These are phyloP conservation scores for Tolypocladium guangdongense DNA, from an alignment of 2,329 filamentous ascomycete genomes.

Conservation along the genomic window DNA sequence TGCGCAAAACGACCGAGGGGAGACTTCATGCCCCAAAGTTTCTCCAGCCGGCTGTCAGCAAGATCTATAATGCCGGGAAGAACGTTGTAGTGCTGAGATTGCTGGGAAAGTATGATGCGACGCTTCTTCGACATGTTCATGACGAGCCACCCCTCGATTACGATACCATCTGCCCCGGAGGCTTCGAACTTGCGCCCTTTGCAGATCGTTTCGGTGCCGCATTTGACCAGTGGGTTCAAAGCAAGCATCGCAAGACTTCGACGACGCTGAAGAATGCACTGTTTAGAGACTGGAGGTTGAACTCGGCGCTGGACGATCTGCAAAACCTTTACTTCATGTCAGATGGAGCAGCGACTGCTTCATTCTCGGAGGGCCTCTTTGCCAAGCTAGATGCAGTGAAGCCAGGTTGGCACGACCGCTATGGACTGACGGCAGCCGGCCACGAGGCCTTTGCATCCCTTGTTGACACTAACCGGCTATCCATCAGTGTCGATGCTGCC, in stretches of 20 bases:
- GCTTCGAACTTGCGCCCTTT: slow-evolving; percentile 51
- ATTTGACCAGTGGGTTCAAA: slow-evolving; percentile 67
- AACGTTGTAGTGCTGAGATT: slow-evolving; percentile 75
- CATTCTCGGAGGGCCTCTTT: slow-evolving; percentile 61
- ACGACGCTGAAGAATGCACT: slow-evolving; percentile 54
- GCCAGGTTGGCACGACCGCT: slow-evolving; percentile 66
- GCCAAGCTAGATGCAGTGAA: slow-evolving; percentile 55
- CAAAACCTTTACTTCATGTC: slow-evolving; percentile 66
- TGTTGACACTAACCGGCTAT: slow-evolving; percentile 51
- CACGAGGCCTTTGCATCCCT: slow-evolving; percentile 56
- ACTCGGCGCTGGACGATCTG: slow-evolving; percentile 52
- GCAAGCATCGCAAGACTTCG: slow-evolving; percentile 61
- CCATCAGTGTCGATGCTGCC: slow-evolving; percentile 39
- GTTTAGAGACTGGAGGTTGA: slow-evolving; percentile 58
- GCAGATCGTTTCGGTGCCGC: slow-evolving; percentile 60
- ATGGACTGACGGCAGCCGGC: slow-evolving; percentile 66
- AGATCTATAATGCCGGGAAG: slow-evolving; percentile 81
- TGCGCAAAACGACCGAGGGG: slow-evolving; percentile 51
- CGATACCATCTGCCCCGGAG: slow-evolving; percentile 39
- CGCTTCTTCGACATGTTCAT: slow-evolving; percentile 14
- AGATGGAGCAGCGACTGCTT: slow-evolving; percentile 57
- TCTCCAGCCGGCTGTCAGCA: slow-evolving; percentile 54
- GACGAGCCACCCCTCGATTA: slow-evolving; percentile 43
- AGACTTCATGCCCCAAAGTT: slow-evolving; percentile 62
- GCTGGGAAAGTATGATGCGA: slow-evolving; percentile 43